These are phyloP conservation scores for Tulasnella sp. DNA, from an alignment of 768 basidiomycete genomes.

Conservation along the genomic window DNA sequence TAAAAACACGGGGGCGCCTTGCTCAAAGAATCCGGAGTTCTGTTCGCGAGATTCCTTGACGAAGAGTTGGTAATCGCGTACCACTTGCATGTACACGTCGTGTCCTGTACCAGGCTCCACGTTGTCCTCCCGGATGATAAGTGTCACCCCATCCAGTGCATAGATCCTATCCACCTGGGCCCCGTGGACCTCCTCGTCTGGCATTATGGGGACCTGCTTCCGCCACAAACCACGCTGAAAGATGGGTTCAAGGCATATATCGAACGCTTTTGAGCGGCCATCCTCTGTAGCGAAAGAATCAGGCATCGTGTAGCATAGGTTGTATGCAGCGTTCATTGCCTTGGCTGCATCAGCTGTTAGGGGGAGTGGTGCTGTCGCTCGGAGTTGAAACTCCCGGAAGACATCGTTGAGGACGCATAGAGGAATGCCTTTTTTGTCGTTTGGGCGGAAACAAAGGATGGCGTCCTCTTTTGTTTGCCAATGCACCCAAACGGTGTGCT, in stretches of 20 bases:
- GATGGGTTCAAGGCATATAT: not conserved
- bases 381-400: no score
- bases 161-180: not conserved
- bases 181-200: not conserved
- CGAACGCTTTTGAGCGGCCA: not conserved
- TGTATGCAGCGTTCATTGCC: not conserved
- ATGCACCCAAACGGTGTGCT: no score
- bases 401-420: no score
- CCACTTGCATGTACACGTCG: not conserved
- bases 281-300: not conserved
- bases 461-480: no score
- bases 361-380: not conserved
- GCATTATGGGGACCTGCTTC: not conserved
- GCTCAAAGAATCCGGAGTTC: not conserved
- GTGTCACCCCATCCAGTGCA: not conserved
- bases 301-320: conserved; percentile 12
- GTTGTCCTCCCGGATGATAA: conserved; percentile 16
- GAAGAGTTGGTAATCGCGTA: not conserved
- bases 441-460: no score
- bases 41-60: not conserved
- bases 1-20: conserved; percentile 11
- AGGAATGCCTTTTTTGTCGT: no score
- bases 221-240: not conserved
- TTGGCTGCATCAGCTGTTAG: not conserved
- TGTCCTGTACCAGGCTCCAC: conserved; percentile 2